phyloP scores from a whole-genome alignment of 1,284 basidiomycete species.

The Ganoderma lucidum region DNA sequence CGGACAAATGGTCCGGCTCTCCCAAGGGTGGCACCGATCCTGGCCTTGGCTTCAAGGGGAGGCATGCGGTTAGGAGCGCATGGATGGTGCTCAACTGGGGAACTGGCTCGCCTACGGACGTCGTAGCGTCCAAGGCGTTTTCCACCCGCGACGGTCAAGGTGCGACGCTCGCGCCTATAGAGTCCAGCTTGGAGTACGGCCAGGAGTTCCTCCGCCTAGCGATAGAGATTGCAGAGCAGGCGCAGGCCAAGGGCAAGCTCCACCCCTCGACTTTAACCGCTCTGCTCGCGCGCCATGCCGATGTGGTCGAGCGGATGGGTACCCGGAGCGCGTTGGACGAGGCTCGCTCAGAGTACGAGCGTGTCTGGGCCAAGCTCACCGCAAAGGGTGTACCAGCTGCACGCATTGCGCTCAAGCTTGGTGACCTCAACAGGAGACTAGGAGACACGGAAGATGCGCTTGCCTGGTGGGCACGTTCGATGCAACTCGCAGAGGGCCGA shows the following conservation, averaged over 20 bases:
- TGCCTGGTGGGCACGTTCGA: slow-evolving; percentile 71
- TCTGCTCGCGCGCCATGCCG: slow-evolving; percentile 69
- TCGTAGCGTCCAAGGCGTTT: slow-evolving; percentile 49
- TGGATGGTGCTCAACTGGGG: slow-evolving; percentile 85
- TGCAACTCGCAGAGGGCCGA: slow-evolving; percentile 51
- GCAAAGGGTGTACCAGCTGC: slow-evolving; percentile 54
- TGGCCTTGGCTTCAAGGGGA: slow-evolving; percentile 67
- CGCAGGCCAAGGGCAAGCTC: slow-evolving; percentile 45
- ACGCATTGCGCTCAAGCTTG: slow-evolving; percentile 70
- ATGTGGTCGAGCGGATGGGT: slow-evolving; percentile 74
- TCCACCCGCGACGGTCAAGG: slow-evolving; percentile 46
- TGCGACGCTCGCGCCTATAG: slow-evolving; percentile 53
- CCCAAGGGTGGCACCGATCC: slow-evolving; percentile 76
- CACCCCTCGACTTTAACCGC: slow-evolving; percentile 63
- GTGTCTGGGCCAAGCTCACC: slow-evolving; percentile 60
- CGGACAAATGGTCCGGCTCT: slow-evolving; percentile 80
- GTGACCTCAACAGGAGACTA: slow-evolving; percentile 65
- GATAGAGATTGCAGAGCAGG: slow-evolving; percentile 55
- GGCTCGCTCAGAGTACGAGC: slow-evolving; percentile 70
- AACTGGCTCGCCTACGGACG: slow-evolving; percentile 52
- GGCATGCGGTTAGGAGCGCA: slow-evolving; percentile 75
- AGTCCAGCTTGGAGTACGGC: slow-evolving; percentile 60
- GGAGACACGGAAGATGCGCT: slow-evolving; percentile 62
- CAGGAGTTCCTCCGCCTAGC: slow-evolving; percentile 64
- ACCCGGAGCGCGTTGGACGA: slow-evolving; percentile 60